phyloP scores from a whole-genome alignment of 257 asterid species.

The Primulina huaijiensis region DNA sequence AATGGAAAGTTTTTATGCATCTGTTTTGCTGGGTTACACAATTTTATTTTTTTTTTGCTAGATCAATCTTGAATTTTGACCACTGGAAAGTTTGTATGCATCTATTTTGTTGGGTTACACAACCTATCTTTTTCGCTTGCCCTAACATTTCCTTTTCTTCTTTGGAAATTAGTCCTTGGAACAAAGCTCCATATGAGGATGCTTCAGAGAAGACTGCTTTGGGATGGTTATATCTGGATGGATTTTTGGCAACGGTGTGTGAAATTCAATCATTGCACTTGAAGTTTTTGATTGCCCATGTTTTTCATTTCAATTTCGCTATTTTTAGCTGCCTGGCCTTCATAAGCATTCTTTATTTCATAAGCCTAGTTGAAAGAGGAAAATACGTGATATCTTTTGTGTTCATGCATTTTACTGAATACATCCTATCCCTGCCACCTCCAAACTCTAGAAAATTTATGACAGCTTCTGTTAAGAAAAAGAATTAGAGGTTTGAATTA shows the following conservation, averaged over 20 bases:
- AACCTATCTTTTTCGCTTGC: neutral
- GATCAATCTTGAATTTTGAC: constrained; percentile 2
- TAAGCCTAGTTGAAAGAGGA: neutral
- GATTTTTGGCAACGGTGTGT: constrained; percentile 79
- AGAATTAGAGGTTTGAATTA: neutral
- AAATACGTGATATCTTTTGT: neutral
- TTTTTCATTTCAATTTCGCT: constrained; percentile 2
- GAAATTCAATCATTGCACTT: constrained; percentile 1
- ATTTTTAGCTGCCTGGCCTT: constrained; percentile 1
- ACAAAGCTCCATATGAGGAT: constrained; percentile 76
- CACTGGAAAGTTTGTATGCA: constrained; percentile 2
- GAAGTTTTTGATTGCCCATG: constrained; percentile 10
- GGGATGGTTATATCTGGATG: constrained; percentile 79
- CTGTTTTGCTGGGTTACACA: neutral
- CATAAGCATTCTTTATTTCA: constrained; percentile 5
- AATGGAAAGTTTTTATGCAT: constrained; percentile 5
- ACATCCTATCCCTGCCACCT: neutral
- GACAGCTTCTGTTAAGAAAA: neutral
- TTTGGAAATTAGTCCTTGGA: constrained; percentile 70
- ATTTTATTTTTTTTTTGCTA: neutral
- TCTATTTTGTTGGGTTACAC: constrained; percentile 4
- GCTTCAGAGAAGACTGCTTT: constrained; percentile 84
- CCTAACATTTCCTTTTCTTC: constrained; percentile 18
- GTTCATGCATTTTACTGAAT: neutral
- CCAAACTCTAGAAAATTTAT: neutral